Percentiles rank a stretch among this genome's conserved stretches.
These are phyloP conservation scores for Monosporascus ibericus DNA, from an alignment of 2,329 filamentous ascomycete species.

Conservation along the genomic window DNA sequence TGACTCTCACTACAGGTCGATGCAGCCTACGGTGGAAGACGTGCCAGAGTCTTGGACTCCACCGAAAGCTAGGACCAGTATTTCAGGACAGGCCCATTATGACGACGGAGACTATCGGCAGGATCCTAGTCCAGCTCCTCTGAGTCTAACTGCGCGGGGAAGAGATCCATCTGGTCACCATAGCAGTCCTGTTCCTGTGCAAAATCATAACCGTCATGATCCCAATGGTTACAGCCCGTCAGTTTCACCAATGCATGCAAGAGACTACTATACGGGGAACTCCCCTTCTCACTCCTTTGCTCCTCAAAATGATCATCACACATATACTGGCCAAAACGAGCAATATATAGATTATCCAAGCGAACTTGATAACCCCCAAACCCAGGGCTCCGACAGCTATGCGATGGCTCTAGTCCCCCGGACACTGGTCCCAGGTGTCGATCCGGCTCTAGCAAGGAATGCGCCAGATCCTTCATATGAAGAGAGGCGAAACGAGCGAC, in stretches of 20 bases:
- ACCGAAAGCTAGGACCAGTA: conserved; percentile 20
- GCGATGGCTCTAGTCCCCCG: conserved; percentile 44
- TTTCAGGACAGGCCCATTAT: conserved; percentile 20
- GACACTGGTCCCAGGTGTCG: conserved; percentile 55
- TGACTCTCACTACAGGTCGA: conserved; percentile 41
- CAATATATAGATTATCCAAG: conserved; percentile 23
- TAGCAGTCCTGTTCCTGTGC: conserved; percentile 16
- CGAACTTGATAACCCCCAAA: conserved; percentile 30
- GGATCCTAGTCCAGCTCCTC: conserved; percentile 36
- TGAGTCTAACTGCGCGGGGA: conserved; percentile 34
- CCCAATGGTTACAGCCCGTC: conserved; percentile 23
- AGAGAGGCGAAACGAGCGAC: conserved; percentile 42
- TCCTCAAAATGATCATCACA: conserved; percentile 20
- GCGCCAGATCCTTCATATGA: conserved; percentile 53
- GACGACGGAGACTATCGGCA: conserved; percentile 36
- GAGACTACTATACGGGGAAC: conserved; percentile 28
- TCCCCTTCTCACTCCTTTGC: conserved; percentile 17
- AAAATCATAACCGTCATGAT: conserved; percentile 22
- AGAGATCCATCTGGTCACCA: conserved; percentile 27
- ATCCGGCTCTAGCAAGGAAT: conserved; percentile 49
- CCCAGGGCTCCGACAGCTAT: conserved; percentile 30
- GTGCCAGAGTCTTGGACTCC: conserved; percentile 47
- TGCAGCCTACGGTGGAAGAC: conserved; percentile 61
- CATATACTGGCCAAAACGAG: conserved; percentile 15
- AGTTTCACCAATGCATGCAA: conserved; percentile 25